These are phyloP conservation scores for Nakaseomyces glabratus DNA, from an alignment of 1,139 yeast genomes.

Conservation along the genomic window DNA sequence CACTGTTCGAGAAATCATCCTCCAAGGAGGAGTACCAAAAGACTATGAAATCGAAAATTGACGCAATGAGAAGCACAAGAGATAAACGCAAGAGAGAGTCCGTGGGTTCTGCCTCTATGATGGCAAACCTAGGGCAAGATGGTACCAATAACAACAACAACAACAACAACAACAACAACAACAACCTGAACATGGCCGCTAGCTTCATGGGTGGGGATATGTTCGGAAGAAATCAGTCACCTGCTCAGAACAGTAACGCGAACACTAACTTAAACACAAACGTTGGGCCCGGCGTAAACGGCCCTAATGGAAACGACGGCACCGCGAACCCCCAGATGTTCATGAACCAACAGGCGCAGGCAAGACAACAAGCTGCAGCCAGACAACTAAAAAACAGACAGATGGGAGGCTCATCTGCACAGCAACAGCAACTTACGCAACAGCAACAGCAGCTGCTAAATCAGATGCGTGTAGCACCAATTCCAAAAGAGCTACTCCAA, in stretches of 20 bases:
- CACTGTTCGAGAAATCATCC: constrained; percentile 30
- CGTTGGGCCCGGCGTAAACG: constrained; percentile 26
- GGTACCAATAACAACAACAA: constrained; percentile 11
- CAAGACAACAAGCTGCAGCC: constrained; percentile 20
- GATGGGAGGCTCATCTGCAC: constrained; percentile 19
- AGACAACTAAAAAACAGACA: constrained; percentile 24
- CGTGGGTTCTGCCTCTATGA: neutral
- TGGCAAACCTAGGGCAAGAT: constrained; percentile 7
- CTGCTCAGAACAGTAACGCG: constrained; percentile 14
- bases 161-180: constrained; percentile 6
- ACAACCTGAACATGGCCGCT: constrained; percentile 7
- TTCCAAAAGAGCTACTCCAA: constrained; percentile 61
- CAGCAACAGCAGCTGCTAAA: constrained; percentile 29
- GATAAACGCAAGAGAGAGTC: constrained; percentile 25
- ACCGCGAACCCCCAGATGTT: constrained; percentile 33
- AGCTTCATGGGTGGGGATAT: constrained; percentile 1
- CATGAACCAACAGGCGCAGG: constrained; percentile 19
- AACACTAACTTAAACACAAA: constrained; percentile 15
- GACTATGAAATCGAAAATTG: constrained; percentile 30
- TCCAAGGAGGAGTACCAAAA: constrained; percentile 30
- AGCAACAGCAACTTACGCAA: constrained; percentile 28
- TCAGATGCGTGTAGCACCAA: constrained; percentile 50
- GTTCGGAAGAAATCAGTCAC: constrained; percentile 1
- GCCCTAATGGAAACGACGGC: constrained; percentile 43
- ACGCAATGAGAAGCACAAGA: constrained; percentile 29